phyloP scores from a whole-genome alignment of 148 eudicot species.

The Talinum fruticosum region DNA sequence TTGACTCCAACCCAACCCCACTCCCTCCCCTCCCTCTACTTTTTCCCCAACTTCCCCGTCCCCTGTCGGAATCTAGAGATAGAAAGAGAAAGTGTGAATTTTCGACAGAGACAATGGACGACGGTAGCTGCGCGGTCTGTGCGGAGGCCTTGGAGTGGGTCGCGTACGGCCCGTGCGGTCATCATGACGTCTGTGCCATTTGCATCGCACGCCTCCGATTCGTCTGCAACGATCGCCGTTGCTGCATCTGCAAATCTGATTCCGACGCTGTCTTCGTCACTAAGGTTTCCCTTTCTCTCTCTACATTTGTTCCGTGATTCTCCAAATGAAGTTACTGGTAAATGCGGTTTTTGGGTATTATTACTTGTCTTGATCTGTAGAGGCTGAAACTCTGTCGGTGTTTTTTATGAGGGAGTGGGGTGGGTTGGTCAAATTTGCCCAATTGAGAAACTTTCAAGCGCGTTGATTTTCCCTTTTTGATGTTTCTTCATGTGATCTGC shows the following conservation, averaged over 20 bases:
- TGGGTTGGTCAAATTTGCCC: background rate
- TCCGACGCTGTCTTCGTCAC: slow-evolving; percentile 66
- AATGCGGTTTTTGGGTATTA: background rate
- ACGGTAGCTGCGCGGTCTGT: slow-evolving; percentile 66
- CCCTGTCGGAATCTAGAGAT: background rate
- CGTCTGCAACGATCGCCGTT: slow-evolving; percentile 69
- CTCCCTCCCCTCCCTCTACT: background rate
- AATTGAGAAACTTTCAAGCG: background rate
- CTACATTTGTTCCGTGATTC: background rate
- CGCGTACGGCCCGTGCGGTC: slow-evolving; percentile 77
- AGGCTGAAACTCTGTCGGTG: background rate
- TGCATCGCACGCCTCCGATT: slow-evolving; percentile 88
- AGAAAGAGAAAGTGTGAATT: too few relatives aligned
- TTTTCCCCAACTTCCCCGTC: background rate
- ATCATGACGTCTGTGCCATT: slow-evolving; percentile 74
- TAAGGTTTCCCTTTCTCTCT: slow-evolving; percentile 36
- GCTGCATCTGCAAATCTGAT: slow-evolving; percentile 79
- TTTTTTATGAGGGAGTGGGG: background rate
- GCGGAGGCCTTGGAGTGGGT: slow-evolving; percentile 75
- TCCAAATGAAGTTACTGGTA: background rate
- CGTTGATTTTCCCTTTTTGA: background rate
- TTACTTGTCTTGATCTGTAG: background rate
- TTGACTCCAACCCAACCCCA: background rate
- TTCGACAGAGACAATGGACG: slow-evolving; percentile 19
- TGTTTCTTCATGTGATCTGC: background rate